Evolutionary conservation across 345 rosid species (phyloP), one percentile per base, ranked within the genome.

Genomic region (Durio zibethinus): DNA sequence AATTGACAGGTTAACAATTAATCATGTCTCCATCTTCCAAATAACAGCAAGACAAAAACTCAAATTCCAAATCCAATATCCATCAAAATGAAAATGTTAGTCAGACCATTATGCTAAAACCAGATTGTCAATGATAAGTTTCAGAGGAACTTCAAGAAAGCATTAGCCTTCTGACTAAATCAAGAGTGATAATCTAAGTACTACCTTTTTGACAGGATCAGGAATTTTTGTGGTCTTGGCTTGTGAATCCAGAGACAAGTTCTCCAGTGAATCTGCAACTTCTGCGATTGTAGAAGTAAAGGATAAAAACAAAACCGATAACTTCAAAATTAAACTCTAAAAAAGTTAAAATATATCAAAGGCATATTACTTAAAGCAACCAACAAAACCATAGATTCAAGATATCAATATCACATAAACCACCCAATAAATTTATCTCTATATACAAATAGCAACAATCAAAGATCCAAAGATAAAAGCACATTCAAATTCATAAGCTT

Each of bases 241-340:
- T 76, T 88, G 89, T 31, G 91, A 84, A 64, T 85, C 86, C 27
- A 93, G 68, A 18, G 92, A 84, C 86, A 93, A 74, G 21, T 85
- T 86, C 85, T 87, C 86, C 74, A 91, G 76, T 66, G 88, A 80
- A 82, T 86, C 92, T 77, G 88, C 87, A 79, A 90, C 83, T 40
- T 91, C 91, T 89, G 86, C 69, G 79, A 80, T 10, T 72, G 25
- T 20, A 79, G 64, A 56, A 53, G 83, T 84, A 0, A 88, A 85
- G 86, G 79, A 81, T 59, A 79, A 57, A 82, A 77, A 54, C 25
- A 59, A 74, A 43, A 59, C 50, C 36, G 2, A 40, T 3, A 25
- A 14, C 1, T 27, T 57, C 7, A 38, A 73, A 42, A 42, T 59
- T 8, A 5, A 27, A 66, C 40, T 45, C 42, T 15, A 61, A 5